These are phyloP conservation scores for Colletotrichum chlorophyti DNA, from an alignment of 2,329 filamentous ascomycete genomes.

Conservation along the genomic window DNA sequence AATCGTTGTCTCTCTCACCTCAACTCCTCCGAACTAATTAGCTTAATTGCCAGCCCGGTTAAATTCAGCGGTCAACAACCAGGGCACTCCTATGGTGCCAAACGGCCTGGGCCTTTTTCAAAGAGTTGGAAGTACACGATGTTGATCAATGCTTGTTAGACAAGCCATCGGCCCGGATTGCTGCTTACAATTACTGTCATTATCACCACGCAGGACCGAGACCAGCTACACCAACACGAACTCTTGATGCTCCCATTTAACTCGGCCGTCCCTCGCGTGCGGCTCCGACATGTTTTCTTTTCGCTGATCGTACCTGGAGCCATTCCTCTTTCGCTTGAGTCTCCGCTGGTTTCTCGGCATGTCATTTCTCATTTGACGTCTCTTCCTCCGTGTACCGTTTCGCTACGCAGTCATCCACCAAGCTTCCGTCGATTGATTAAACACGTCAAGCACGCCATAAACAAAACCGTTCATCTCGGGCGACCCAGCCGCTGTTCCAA, in stretches of 20 bases:
- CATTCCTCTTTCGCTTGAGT: slow-evolving; percentile 16
- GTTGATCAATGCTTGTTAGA: slow-evolving; percentile 4
- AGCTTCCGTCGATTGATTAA: slow-evolving; percentile 16
- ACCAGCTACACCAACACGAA: neutral
- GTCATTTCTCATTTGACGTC: neutral
- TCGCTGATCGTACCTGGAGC: slow-evolving; percentile 14
- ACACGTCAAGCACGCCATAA: neutral
- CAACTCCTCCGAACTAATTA: no score
- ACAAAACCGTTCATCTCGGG: neutral
- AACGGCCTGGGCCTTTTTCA: neutral
- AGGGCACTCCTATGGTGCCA: no score
- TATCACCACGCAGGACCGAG: slow-evolving; percentile 3
- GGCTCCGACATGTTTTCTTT: neutral
- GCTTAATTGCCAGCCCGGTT: no score
- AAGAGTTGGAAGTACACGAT: neutral
- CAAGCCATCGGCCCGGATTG: slow-evolving; percentile 5
- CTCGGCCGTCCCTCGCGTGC: slow-evolving; percentile 15
- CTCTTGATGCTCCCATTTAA: slow-evolving; percentile 15
- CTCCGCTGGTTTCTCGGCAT: neutral
- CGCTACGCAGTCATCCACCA: neutral
- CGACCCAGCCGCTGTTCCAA: slow-evolving; percentile 12
- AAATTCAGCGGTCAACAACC: no score
- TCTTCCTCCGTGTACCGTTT: neutral
- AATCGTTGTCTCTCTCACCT: no score
- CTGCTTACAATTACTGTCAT: neutral